Evolutionary conservation across 441 rosid genomes (phyloP).

Genomic region (Pelargonium citronellum): DNA sequence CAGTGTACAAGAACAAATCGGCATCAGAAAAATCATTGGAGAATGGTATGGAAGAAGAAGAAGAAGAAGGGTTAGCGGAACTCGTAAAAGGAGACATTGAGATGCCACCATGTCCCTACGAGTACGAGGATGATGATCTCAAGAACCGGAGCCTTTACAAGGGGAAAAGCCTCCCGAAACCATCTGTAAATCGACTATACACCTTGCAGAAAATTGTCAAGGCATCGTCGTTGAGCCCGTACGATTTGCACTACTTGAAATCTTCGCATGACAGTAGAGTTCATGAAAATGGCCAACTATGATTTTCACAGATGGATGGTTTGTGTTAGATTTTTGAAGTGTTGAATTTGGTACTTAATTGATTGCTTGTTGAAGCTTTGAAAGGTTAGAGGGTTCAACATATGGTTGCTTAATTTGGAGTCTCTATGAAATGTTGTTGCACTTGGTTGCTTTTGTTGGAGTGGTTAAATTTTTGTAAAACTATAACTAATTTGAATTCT

Average conservation of each 20-base stretch:
- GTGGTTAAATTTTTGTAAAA: no score
- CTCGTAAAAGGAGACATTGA: conserved; percentile 26
- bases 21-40: conserved; percentile 13
- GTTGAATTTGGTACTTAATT: no score
- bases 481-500: no score
- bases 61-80: conserved; percentile 32
- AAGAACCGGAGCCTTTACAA: conserved; percentile 22
- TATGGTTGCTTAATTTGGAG: no score
- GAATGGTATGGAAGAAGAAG: background rate
- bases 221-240: conserved; percentile 30
- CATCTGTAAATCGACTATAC: conserved; percentile 18
- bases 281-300: no score
- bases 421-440: no score
- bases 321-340: background rate
- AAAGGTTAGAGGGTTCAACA: no score
- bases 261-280: no score
- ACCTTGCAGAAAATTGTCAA: conserved; percentile 30
- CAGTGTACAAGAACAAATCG: conserved; percentile 33
- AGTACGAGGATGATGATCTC: background rate
- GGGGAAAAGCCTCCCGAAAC: conserved; percentile 38
- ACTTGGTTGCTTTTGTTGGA: no score
- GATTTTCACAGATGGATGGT: background rate
- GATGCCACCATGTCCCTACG: conserved; percentile 14
- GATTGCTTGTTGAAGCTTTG: no score
- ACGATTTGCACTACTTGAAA: conserved; percentile 23